Conservation (phyloP, 1,139 yeast genomes). For the Kodamaea fungicola region DNA sequence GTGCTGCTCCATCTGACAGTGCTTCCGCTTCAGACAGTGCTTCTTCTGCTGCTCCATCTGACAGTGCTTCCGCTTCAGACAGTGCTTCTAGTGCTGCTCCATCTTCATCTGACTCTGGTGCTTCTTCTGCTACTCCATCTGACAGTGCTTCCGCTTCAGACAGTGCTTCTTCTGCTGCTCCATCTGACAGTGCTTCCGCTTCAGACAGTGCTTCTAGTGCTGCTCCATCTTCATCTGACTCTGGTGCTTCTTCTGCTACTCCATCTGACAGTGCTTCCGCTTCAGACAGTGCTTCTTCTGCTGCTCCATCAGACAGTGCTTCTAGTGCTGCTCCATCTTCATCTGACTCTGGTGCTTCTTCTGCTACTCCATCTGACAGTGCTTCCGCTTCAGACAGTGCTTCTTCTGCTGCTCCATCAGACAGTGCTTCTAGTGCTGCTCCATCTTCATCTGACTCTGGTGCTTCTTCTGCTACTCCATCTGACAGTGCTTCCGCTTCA, state of each 20-base stretch:
- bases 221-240: background rate
- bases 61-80: background rate
- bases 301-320: background rate
- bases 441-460: background rate
- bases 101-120: background rate
- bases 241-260: background rate
- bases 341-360: background rate
- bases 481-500: background rate
- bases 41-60: background rate
- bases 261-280: background rate
- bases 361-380: background rate
- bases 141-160: background rate
- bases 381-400: background rate
- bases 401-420: background rate
- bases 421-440: background rate
- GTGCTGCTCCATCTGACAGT: background rate
- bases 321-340: background rate
- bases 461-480: background rate
- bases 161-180: background rate
- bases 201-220: background rate
- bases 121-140: background rate
- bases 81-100: background rate
- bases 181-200: background rate
- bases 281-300: background rate
- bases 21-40: background rate